Conservation (phyloP, 495 filamentous ascomycete species). For the Endocarpon pusillum region DNA sequence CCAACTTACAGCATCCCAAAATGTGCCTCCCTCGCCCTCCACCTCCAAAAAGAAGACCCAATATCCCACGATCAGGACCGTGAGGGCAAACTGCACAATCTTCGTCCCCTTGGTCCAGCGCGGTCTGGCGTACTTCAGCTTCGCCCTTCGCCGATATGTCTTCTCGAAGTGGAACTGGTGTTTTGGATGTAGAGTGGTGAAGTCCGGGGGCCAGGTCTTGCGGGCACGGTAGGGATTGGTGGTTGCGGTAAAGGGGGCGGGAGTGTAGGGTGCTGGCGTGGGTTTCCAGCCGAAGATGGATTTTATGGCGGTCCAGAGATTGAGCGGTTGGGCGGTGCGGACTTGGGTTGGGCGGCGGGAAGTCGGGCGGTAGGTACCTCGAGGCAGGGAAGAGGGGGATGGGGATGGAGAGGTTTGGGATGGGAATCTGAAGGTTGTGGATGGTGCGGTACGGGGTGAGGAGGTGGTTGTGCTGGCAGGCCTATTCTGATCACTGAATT, state of each 20-base stretch:
- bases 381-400: too few species aligned
- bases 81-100: constrained; percentile 49
- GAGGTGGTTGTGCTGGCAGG: constrained; percentile 4
- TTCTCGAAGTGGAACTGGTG: constrained; percentile 76
- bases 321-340: too few species aligned
- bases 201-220: constrained; percentile 84
- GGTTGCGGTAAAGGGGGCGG: constrained; percentile 2
- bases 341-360: too few species aligned
- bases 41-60: constrained; percentile 65
- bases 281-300: constrained; percentile 4
- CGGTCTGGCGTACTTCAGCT: constrained; percentile 58
- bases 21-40: constrained; percentile 41
- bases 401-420: constrained; percentile 12
- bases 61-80: constrained; percentile 55
- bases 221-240: constrained; percentile 57
- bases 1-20: constrained; percentile 35
- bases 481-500: too few species aligned
- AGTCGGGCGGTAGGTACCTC: too few species aligned
- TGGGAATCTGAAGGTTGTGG: constrained; percentile 8
- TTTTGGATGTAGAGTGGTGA: constrained; percentile 57
- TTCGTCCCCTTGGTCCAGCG: constrained; percentile 54
- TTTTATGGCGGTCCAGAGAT: constrained; percentile 15
- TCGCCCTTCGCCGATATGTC: constrained; percentile 28
- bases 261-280: background rate
- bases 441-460: constrained; percentile 10